Evolutionary conservation across 2,329 filamentous ascomycete species (phyloP).

Genomic region (Colletotrichum neosansevieriae): DNA sequence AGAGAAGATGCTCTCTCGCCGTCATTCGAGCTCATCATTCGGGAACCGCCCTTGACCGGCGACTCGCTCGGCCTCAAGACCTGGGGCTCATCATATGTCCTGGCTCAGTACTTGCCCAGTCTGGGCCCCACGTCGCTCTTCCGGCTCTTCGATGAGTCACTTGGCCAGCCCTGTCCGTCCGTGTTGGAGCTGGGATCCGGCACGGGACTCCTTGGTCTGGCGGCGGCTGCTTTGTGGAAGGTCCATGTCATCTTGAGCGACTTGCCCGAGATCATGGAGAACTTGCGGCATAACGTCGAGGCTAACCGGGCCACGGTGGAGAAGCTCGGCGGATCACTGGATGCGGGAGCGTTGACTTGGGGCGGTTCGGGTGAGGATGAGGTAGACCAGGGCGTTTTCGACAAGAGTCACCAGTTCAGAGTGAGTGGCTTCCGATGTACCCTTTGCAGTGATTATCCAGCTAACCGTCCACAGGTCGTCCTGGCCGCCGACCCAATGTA

Average conservation of each 20-base stretch:
- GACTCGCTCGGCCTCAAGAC: constrained; percentile 95
- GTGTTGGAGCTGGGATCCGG: constrained; percentile 88
- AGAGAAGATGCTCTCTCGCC: constrained; percentile 48
- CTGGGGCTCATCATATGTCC: constrained; percentile 90
- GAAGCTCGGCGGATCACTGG: constrained; percentile 66
- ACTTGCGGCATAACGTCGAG: constrained; percentile 79
- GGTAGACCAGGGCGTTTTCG: constrained; percentile 59
- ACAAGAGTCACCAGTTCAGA: constrained; percentile 63
- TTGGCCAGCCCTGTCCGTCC: constrained; percentile 47
- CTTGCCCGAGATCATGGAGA: constrained; percentile 84
- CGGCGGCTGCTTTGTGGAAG: constrained; percentile 79
- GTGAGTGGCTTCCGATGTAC: constrained; percentile 44
- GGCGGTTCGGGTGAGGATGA: constrained; percentile 60
- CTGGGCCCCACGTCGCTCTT: constrained; percentile 60
- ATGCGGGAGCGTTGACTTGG: constrained; percentile 81
- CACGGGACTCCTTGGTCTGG: constrained; percentile 90
- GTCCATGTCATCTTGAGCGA: constrained; percentile 82
- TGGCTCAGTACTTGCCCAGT: constrained; percentile 77
- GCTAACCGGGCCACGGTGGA: constrained; percentile 71
- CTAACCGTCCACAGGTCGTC: constrained; percentile 66
- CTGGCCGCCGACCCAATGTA: constrained; percentile 91
- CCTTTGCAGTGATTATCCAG: neutral
- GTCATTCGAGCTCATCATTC: constrained; percentile 74
- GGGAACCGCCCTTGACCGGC: constrained; percentile 88
- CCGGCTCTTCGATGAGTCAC: constrained; percentile 56